phyloP scores from a whole-genome alignment of 2,329 filamentous ascomycete genomes.

The Neurospora sp. region DNA sequence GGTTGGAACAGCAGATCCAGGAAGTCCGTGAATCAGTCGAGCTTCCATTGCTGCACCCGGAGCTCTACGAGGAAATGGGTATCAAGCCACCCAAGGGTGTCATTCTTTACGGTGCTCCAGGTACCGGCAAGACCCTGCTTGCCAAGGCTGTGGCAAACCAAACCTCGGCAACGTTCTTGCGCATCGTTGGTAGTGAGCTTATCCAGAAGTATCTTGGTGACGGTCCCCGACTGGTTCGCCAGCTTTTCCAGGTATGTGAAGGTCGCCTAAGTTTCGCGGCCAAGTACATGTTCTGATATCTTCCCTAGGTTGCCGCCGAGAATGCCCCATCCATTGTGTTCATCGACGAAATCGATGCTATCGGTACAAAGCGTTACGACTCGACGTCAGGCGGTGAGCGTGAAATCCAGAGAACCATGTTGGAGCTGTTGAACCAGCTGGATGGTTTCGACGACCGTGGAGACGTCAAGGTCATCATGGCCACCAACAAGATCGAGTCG shows the following conservation, averaged over 20 bases:
- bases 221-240: slow-evolving; percentile 85
- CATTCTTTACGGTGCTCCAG: slow-evolving; percentile 93
- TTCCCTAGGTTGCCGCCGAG: slow-evolving; percentile 70
- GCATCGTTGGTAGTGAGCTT: slow-evolving; percentile 92
- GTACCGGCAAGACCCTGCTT: slow-evolving; percentile 91
- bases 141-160: slow-evolving; percentile 98
- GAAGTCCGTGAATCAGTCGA: slow-evolving; percentile 97
- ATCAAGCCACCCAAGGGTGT: slow-evolving; percentile 99
- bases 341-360: slow-evolving; percentile 98
- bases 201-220: slow-evolving; percentile 99
- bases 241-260: slow-evolving; percentile 68
- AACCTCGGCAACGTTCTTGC: slow-evolving; percentile 95
- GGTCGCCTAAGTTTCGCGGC: not conserved
- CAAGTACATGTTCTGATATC: slow-evolving; percentile 15
- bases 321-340: slow-evolving; percentile 97
- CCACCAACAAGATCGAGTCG: slow-evolving; percentile 99
- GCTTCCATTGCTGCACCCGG: slow-evolving; percentile 85
- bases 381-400: slow-evolving; percentile 94
- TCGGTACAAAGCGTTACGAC: slow-evolving; percentile 97
- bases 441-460: slow-evolving; percentile 98
- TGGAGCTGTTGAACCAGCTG: slow-evolving; percentile 95
- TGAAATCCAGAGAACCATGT: slow-evolving; percentile 96
- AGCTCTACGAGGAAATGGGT: slow-evolving; percentile 99
- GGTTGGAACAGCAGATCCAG: slow-evolving; percentile 89
- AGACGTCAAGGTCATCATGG: slow-evolving; percentile 99